phyloP scores from a whole-genome alignment of 306 rosid genomes.

The Quercus glauca region DNA sequence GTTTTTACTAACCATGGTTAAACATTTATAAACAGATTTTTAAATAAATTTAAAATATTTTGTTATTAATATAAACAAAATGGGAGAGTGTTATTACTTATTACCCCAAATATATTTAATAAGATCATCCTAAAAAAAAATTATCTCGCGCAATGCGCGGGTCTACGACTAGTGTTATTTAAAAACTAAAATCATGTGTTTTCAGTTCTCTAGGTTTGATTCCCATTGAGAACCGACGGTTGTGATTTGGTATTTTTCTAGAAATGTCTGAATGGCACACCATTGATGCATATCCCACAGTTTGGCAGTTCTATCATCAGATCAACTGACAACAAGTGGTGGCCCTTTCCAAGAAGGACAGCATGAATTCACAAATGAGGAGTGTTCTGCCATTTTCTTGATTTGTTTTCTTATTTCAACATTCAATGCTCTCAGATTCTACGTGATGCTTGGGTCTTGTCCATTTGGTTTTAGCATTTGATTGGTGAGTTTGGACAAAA shows the following conservation, averaged over 20 bases:
- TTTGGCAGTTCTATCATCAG: slow-evolving; percentile 95
- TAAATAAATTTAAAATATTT: too few relatives aligned
- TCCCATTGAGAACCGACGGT: slow-evolving; percentile 86
- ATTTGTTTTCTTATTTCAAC: slow-evolving; percentile 85
- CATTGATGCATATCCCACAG: slow-evolving; percentile 96
- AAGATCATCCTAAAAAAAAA: too few relatives aligned
- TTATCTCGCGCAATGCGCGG: too few relatives aligned
- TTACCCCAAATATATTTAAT: too few relatives aligned
- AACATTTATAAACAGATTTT: too few relatives aligned
- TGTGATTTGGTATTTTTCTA: slow-evolving; percentile 87
- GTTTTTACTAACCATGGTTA: too few relatives aligned
- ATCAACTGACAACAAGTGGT: slow-evolving; percentile 88
- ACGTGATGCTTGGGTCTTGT: slow-evolving; percentile 2
- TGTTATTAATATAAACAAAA: too few relatives aligned
- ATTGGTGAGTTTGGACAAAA: too few relatives aligned
- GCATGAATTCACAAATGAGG: slow-evolving; percentile 82
- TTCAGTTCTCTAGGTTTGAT: slow-evolving; percentile 11
- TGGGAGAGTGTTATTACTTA: too few relatives aligned
- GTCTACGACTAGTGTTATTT: too few relatives aligned
- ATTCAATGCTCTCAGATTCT: slow-evolving; percentile 69
- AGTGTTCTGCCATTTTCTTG: slow-evolving; percentile 95
- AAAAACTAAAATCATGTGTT: too few relatives aligned
- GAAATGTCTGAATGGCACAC: slow-evolving; percentile 94
- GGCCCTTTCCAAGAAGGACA: slow-evolving; percentile 90
- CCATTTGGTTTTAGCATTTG: too few relatives aligned